Evolutionary conservation across 2,329 filamentous ascomycete genomes (phyloP), one percentile per base, ranked within the genome.

Genomic region (Rosellinia necatrix): DNA sequence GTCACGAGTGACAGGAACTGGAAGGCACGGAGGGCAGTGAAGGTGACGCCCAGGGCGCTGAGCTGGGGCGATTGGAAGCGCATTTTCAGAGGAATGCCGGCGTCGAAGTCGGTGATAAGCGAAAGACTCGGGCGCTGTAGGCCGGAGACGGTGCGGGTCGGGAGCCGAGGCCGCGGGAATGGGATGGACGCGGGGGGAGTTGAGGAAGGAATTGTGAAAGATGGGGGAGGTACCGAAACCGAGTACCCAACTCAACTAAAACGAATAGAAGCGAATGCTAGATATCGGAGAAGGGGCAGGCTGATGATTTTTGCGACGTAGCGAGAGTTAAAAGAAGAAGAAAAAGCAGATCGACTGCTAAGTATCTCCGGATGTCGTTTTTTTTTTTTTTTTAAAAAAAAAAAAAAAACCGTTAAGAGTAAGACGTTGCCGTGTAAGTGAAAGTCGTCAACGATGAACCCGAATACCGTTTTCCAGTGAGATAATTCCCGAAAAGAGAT

Each of bases 31-130:
- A 88, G 83, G 63, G 85, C 77, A 56, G 90, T 85, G 76, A 96
- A 96, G 64, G 88, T 89, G 66, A 88, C 85, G 72, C 89, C 91
- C 64, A 94, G 77, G 71, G 88, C 88, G 66, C 90, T 88, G 72
- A 87, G 76, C 74, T 80, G 73, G 72, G 84, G 76, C 58, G 72
- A 63, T 44, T 70, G 72, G 59, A 75, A 72, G 56, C 72, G 71
- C 78, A 80, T 81, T 59, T 64, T 76, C 66, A 67, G 54, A 15
- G 69, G 70, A 35, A 68, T 71, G 22, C 63, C 61, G 19, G 59
- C 62, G 44, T 66, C 61, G 47, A 70, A 68, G 55, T 69, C 62
- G 34, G 75, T 79, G 52, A 74, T 67, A 53, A 80, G 69, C 10
- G 74, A 75, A 47, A 81, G 76, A 27, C 68, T 70, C 29, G 78